phyloP scores from a whole-genome alignment of 2,329 filamentous ascomycete genomes.

The Helotiales sp. region DNA sequence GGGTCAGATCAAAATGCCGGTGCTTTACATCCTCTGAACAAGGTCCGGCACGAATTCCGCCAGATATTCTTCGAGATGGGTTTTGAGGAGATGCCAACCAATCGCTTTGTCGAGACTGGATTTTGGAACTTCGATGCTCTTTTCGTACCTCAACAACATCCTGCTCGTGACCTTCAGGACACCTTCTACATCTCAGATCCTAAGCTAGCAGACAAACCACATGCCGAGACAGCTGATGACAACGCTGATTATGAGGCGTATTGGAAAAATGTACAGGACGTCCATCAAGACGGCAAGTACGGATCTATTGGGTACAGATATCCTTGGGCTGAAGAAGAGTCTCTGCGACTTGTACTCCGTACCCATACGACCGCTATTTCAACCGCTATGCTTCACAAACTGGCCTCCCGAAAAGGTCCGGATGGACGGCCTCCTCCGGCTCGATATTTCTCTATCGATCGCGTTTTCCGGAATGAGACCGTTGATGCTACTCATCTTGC shows the following conservation, averaged over 20 bases:
- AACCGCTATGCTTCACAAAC: constrained; percentile 85
- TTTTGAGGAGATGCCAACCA: constrained; percentile 97
- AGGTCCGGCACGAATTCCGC: constrained; percentile 92
- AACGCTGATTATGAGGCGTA: constrained; percentile 77
- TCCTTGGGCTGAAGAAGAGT: constrained; percentile 87
- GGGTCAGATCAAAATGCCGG: constrained; percentile 62
- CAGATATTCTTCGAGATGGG: constrained; percentile 99
- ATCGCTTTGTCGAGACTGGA: constrained; percentile 89
- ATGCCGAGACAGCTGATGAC: constrained; percentile 53
- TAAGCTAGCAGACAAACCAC: constrained; percentile 67
- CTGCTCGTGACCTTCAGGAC: constrained; percentile 94
- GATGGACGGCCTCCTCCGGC: constrained; percentile 65
- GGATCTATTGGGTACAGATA: constrained; percentile 97
- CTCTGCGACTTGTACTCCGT: constrained; percentile 81
- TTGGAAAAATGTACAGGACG: constrained; percentile 82
- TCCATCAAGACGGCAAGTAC: constrained; percentile 89
- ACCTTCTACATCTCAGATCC: constrained; percentile 98
- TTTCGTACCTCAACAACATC: constrained; percentile 96
- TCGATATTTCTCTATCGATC: constrained; percentile 98
- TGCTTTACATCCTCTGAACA: constrained; percentile 74
- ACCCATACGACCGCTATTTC: constrained; percentile 96
- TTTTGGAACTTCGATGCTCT: constrained; percentile 99
- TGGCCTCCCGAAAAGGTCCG: constrained; percentile 79
- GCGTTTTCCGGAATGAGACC: constrained; percentile 96
- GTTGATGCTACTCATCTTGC: constrained; percentile 96